Base-by-base conservation (phyloP, 176 grass and related monocot genomes). In the Hsuehochloa calcarea region DNA sequence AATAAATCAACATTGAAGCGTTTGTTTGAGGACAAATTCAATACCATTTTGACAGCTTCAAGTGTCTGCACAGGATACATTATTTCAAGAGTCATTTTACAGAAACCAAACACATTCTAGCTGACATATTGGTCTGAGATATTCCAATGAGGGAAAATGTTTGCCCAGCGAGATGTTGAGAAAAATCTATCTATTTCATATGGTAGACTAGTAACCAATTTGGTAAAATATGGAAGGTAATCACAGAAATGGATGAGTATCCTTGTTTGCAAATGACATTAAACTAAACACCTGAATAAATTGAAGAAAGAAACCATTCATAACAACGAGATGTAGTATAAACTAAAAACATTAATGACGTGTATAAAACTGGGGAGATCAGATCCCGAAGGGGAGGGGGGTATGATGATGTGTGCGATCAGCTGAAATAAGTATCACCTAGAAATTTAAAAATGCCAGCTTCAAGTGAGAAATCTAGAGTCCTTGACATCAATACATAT, bases 41-140 rank as follows among this genome's bases (percentile, higher is more conserved):
- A 71, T 87, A 93, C 93, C 81, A 76, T 98, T 85, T 92, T 95
- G 45, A 84, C 49, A 77, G 93, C 96, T 92, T 98, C 93, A 58
- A 95, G 87, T 78, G 96, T 87, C 96, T 95, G 85, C 83, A 93
- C 56, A 87, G 41, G 43, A 73, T 82, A 80, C 23, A 29, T 88
- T 78, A 86, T 60, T 66, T 47, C 6, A 82, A 71, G 49, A 87
- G 68, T 78, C 69, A 68, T 69, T 17, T 17, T 75, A 38, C 41
- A 68, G 8, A 49, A 60, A 60, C 17, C 10, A 62, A 78, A 89
- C 52, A 59, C 35, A 72, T 66, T 60, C 26, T 71, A 52, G 5
- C 66, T 65, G 55, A 15, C 39, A 43, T 31, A 47, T 34, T 29
- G 76, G 75, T 61, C 40, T 75, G 38, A 8, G 14, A 60, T 68